Conservation (phyloP, 345 rosid species). For the Acer negundo region DNA sequence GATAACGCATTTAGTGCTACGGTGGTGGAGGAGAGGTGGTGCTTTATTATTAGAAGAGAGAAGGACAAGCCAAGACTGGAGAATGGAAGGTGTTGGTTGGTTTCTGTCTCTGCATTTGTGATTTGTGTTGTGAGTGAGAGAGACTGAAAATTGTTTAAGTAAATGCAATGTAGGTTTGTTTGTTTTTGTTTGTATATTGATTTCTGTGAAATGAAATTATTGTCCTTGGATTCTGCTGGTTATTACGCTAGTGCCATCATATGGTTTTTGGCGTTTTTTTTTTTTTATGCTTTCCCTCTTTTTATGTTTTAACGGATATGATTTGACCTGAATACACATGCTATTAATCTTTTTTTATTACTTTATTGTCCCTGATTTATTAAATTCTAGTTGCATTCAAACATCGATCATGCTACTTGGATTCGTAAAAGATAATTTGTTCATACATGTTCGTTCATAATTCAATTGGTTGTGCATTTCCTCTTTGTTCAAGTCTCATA, state of each 20-base stretch:
- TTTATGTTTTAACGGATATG: too few relatives aligned
- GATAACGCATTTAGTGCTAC: conserved; percentile 5
- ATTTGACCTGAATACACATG: background rate
- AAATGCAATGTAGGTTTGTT: background rate
- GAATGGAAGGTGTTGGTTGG: background rate
- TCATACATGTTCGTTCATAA: too few relatives aligned
- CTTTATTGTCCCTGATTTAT: too few relatives aligned
- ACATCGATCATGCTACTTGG: too few relatives aligned
- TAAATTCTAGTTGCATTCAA: too few relatives aligned
- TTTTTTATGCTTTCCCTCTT: background rate
- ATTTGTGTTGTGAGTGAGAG: too few relatives aligned
- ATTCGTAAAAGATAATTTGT: too few relatives aligned
- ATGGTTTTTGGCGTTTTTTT: background rate
- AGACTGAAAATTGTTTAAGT: background rate
- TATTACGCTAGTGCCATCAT: conserved; percentile 16
- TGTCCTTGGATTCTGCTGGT: conserved; percentile 1
- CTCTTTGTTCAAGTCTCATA: too few relatives aligned
- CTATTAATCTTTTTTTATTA: background rate
- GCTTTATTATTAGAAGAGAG: conserved; percentile 22
- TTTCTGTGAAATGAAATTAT: too few relatives aligned
- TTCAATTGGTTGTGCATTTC: too few relatives aligned
- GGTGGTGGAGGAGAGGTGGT: background rate
- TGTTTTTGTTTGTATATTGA: background rate
- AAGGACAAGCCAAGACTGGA: conserved; percentile 21
- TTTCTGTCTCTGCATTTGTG: background rate